Conservation (phyloP, 2,329 filamentous ascomycete species). For the Cladosporium colombiae region DNA sequence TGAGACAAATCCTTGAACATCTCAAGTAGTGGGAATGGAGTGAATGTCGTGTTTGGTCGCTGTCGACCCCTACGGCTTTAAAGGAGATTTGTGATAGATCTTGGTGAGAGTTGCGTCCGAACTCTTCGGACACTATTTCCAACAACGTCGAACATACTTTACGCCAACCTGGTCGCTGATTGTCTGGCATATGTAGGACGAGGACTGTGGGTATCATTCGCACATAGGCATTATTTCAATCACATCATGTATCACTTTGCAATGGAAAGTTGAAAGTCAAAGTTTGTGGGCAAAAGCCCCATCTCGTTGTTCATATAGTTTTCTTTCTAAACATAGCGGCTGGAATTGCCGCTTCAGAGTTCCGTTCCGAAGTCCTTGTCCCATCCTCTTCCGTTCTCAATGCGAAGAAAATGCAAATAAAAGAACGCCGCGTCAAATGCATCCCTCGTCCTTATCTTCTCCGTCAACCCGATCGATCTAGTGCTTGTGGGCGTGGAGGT, state of each 20-base stretch:
- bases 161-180: neutral
- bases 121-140: neutral
- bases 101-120: neutral
- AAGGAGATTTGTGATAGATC: too few species aligned
- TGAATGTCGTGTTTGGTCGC: too few species aligned
- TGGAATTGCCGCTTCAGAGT: neutral
- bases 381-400: neutral
- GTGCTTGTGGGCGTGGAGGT: conserved; percentile 23
- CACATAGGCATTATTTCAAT: neutral
- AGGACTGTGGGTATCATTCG: neutral
- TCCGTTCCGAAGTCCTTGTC: neutral
- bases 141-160: neutral
- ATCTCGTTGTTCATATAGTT: neutral
- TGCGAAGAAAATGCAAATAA: neutral
- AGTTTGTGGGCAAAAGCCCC: neutral
- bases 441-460: neutral
- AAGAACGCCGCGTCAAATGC: conserved; percentile 2
- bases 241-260: neutral
- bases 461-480: neutral
- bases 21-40: too few species aligned
- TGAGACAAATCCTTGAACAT: too few species aligned
- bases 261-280: neutral
- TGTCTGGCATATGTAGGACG: neutral
- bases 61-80: too few species aligned
- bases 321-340: neutral